Base-by-base conservation (phyloP, 2,329 filamentous ascomycete species). In the Hirsutella minnesotensis region DNA sequence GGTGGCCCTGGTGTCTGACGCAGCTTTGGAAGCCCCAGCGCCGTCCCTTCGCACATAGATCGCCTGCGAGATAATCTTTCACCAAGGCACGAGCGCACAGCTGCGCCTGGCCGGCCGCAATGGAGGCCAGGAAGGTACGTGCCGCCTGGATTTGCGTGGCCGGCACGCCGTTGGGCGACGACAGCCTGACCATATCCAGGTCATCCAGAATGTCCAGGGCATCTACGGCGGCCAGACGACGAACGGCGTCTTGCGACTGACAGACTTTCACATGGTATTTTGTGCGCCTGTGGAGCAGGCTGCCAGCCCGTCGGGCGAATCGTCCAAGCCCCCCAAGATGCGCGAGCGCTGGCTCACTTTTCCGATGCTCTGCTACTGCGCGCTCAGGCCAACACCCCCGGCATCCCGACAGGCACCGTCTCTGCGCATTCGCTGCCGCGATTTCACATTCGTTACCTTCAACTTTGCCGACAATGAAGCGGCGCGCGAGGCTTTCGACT, bases 361-460 rank as follows among this genome's bases (percentile, higher is more conserved):
- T 62, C 89, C 90, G 20, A 89, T 96, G 64, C 86, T 98, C 55
- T 77, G 77, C 34, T 77, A 81, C 55, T 95, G 89, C 64, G 78
- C 75, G 20, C 79, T 90, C 51, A 79, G 86, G 46, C 83, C 87
- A 22, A 79, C 81, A 38, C 81, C 84, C 16, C 72, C 77, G 7
- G 69, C 72, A 12, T 83, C 83, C 45, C 75, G 79, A 40, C 75
- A 87, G 47, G 75, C 79, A 27, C 87, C 89, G 5, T 85, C 86
- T 3, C 87, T 98, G 56, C 83, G 90, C 41, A 68, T 98, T 47
- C 81, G 88, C 42, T 88, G 89, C 58, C 84, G 90, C 45, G 92
- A 98, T 68, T 96, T 98, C 60, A 90, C 79, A 39, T 95, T 89
- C 62, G 80, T 95, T 47, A 89, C 86, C 47, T 89, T 98, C 65